phyloP scores from a whole-genome alignment of 2,329 filamentous ascomycete species.

The Phialophora chinensis region DNA sequence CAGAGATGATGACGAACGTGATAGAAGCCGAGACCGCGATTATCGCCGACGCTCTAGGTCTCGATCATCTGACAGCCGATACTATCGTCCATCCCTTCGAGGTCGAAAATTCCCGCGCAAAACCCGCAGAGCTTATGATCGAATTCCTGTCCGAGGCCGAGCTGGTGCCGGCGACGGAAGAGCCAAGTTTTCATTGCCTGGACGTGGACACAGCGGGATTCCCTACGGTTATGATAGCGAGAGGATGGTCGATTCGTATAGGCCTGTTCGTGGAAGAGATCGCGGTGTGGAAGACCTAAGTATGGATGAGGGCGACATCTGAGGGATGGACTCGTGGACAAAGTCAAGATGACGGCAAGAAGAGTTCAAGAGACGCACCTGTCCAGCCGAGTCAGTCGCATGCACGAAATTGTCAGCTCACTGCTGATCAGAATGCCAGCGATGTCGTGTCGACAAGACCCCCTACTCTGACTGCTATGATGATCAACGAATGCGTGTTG shows the following conservation, averaged over 20 bases:
- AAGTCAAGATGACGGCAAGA: background rate
- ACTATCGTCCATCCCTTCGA: slow-evolving; percentile 4
- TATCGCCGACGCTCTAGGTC: background rate
- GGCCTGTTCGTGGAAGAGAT: background rate
- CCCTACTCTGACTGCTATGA: background rate
- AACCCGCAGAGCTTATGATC: background rate
- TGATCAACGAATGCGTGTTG: background rate
- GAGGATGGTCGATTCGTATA: slow-evolving; percentile 24
- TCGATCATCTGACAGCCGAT: slow-evolving; percentile 3
- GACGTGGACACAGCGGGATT: slow-evolving; percentile 30
- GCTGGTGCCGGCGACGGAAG: background rate
- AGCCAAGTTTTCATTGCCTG: slow-evolving; percentile 6
- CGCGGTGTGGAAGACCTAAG: background rate
- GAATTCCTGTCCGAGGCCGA: slow-evolving; percentile 1
- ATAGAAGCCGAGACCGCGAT: background rate
- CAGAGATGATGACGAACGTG: background rate
- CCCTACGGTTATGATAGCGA: slow-evolving; percentile 28
- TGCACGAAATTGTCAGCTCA: background rate
- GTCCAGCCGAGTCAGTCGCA: background rate
- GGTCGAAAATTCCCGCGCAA: background rate
- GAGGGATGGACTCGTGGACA: background rate
- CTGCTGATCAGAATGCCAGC: background rate
- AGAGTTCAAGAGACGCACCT: background rate
- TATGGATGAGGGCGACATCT: background rate
- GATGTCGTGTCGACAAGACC: background rate